A percentile compares a stretch with the other conserved stretches of the same genome.
Conservation (phyloP, 2,329 filamentous ascomycete genomes). For the Venturia asperata region DNA sequence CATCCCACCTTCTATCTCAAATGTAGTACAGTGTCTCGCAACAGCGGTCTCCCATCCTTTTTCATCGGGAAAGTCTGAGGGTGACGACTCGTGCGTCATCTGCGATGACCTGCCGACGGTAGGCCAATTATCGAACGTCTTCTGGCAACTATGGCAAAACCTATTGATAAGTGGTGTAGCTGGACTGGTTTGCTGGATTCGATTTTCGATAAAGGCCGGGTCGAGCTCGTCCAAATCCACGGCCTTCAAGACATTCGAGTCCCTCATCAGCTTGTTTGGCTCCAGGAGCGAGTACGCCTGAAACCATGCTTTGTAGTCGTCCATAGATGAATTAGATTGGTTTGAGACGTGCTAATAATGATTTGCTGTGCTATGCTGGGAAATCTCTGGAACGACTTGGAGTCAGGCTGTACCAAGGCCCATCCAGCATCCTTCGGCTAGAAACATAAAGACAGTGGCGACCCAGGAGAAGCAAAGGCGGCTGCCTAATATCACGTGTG, state of each 20-base stretch:
- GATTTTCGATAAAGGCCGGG: not conserved
- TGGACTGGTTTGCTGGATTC: not conserved
- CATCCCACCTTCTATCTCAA: not conserved
- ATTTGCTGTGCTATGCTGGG: not conserved
- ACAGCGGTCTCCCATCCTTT: constrained; percentile 8
- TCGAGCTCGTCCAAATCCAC: not conserved
- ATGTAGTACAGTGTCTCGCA: not conserved
- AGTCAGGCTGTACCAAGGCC: not conserved
- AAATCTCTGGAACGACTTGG: not conserved
- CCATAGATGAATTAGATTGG: not conserved
- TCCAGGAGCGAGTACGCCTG: not conserved
- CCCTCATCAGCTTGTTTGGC: not conserved
- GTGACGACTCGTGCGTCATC: not conserved
- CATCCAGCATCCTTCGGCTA: not conserved
- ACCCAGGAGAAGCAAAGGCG: not conserved
- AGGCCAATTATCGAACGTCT: not conserved
- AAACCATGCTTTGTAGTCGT: not conserved
- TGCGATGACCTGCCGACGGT: not conserved
- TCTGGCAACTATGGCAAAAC: not conserved
- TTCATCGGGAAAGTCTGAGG: not conserved
- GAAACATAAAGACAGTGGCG: not conserved
- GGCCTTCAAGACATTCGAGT: not conserved
- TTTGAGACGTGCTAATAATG: not conserved
- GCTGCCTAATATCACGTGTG: constrained; percentile 5
- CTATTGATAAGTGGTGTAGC: not conserved